phyloP scores from a whole-genome alignment of 345 rosid species.

The Acer yangbiense region DNA sequence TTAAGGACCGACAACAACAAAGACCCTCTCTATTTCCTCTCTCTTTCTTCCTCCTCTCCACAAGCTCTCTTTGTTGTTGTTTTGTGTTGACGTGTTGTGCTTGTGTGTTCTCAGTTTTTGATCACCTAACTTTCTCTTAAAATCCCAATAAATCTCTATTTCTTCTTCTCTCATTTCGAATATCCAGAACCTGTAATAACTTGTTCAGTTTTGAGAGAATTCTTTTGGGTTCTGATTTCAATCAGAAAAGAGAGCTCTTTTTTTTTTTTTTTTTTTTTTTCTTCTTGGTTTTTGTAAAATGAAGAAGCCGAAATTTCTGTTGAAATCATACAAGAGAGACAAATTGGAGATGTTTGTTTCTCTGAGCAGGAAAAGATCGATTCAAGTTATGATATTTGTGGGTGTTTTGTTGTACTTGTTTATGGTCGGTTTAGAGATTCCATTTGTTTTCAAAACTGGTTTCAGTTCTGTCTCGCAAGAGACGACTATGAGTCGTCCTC shows the following conservation, averaged over 20 bases:
- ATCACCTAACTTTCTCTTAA: neutral
- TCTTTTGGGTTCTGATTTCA: no score
- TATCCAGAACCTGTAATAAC: neutral
- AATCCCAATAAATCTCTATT: neutral
- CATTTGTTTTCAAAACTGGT: conserved; percentile 66
- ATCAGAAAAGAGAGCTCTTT: no score
- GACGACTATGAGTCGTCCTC: conserved; percentile 43
- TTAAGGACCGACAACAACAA: neutral
- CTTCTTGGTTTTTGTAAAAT: conserved; percentile 18
- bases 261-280: neutral
- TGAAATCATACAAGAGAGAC: conserved; percentile 42
- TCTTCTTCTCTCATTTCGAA: neutral
- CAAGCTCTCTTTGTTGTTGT: neutral
- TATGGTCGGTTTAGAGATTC: conserved; percentile 74
- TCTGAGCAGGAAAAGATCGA: conserved; percentile 63
- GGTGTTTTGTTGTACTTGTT: conserved; percentile 60
- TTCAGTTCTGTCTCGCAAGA: conserved; percentile 51
- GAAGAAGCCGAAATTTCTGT: conserved; percentile 58
- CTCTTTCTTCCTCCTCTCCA: neutral
- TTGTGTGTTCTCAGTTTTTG: neutral
- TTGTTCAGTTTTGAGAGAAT: no score
- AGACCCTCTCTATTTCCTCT: neutral
- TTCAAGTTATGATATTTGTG: conserved; percentile 59
- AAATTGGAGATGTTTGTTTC: conserved; percentile 46
- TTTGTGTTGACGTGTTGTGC: neutral